Base-by-base conservation (phyloP, 2,329 filamentous ascomycete species). In the Fusarium sp. region DNA sequence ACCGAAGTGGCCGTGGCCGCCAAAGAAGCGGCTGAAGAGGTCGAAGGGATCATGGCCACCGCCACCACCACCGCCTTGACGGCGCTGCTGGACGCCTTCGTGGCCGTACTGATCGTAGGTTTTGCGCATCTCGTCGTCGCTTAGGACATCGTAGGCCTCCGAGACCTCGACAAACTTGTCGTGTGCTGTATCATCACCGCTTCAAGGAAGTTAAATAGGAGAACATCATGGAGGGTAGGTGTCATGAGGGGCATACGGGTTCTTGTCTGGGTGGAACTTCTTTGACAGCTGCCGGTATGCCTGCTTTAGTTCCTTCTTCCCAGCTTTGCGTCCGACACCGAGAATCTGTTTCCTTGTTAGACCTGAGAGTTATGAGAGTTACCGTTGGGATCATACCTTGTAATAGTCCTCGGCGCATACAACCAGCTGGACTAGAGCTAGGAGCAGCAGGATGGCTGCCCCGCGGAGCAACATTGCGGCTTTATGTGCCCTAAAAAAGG, bases 181-280 rank as follows among this genome's bases (percentile, higher is more conserved):
- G 72, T 95, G 90, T 37, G 95, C 95, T 6, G 89, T 86, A 15
- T 93, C 85, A 78, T 98, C 91, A 71, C 91, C 91, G 60, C 94
- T 50, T 96, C 73, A 30, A 60, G 9, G 11, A 23, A 10, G 60
- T 61, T 16, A 57, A 12, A 50, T 39, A 50, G 39, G 12, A 40
- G 36, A 48, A 37, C 51, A 41, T 18, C 4, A 43, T 28, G 18
- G 48, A 30, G 31, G 57, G 12, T 15, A 27, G 16, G 27, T 44
- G 12, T 52, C 50, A 47, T 60, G 53, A 61, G 60, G 54, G 46
- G 84, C 92, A 76, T 88, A 96, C 92, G 95, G 94, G 76, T 98
- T 98, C 88, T 99, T 99, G 82, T 99, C 96, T 4, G 96, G 96
- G 78, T 99, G 96, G 80, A 89, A 98, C 80, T 97, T 97, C 82